Evolutionary conservation across 257 asterid genomes (phyloP).

Genomic region (Nicotiana noctiflora): DNA sequence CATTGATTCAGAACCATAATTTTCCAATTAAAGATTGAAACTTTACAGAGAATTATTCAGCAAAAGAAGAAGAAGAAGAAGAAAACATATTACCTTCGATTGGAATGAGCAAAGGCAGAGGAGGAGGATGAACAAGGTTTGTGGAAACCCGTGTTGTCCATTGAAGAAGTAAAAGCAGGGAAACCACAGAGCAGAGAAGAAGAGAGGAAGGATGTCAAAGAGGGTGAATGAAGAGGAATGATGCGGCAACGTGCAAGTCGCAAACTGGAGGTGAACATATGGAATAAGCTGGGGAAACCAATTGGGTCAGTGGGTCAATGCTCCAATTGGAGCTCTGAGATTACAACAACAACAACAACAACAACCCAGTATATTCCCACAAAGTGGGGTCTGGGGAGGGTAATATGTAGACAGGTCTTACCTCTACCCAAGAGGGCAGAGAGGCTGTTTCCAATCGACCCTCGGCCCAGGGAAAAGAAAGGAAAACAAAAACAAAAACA

Average conservation of each 20-base stretch:
- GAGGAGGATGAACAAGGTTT: conserved; percentile 24
- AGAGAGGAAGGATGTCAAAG: conserved; percentile 16
- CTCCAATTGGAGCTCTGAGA: too few species aligned
- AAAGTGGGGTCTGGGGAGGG: too few species aligned
- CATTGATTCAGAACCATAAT: conserved; percentile 1
- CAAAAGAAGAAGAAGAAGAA: background rate
- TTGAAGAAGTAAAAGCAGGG: background rate
- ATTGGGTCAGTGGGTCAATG: too few species aligned
- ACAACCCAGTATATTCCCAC: too few species aligned
- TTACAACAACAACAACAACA: too few species aligned
- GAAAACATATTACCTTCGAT: conserved; percentile 29
- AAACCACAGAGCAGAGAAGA: conserved; percentile 17
- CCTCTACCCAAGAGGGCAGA: too few species aligned
- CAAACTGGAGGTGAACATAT: conserved; percentile 10
- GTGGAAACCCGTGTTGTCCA: background rate
- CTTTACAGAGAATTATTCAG: background rate
- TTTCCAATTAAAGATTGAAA: background rate
- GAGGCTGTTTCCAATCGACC: too few species aligned
- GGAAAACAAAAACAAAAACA: too few species aligned
- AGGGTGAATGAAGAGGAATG: conserved; percentile 15
- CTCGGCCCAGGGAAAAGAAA: too few species aligned
- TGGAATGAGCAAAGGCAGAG: conserved; percentile 39
- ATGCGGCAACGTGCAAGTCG: conserved; percentile 33
- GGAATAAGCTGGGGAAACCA: background rate
- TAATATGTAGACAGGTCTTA: too few species aligned